Evolutionary conservation across 129 eudicot genomes (phyloP).

Genomic region (Daucus carota): DH1_v3.0 NC_030382.2:57361501-57362000

Average conservation of each 20-base stretch:
- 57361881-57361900: no score
- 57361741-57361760: neutral
- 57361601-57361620: constrained; percentile 12
- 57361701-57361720: neutral
- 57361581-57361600: constrained; percentile 31
- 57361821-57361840: neutral
- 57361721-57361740: constrained; percentile 7
- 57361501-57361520: constrained; percentile 18
- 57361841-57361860: neutral
- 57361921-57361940: no score
- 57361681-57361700: constrained; percentile 8
- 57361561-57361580: constrained; percentile 21
- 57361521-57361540: neutral
- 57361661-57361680: neutral
- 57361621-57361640: constrained; percentile 29
- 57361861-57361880: no score
- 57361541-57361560: constrained; percentile 22
- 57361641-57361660: constrained; percentile 4
- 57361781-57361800: neutral
- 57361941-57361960: no score
- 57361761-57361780: neutral
- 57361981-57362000: no score
- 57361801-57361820: neutral
- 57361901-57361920: no score
- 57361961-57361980: no score